phyloP scores from a whole-genome alignment of 768 basidiomycete species.

The Cystofilobasidium macerans region DNA sequence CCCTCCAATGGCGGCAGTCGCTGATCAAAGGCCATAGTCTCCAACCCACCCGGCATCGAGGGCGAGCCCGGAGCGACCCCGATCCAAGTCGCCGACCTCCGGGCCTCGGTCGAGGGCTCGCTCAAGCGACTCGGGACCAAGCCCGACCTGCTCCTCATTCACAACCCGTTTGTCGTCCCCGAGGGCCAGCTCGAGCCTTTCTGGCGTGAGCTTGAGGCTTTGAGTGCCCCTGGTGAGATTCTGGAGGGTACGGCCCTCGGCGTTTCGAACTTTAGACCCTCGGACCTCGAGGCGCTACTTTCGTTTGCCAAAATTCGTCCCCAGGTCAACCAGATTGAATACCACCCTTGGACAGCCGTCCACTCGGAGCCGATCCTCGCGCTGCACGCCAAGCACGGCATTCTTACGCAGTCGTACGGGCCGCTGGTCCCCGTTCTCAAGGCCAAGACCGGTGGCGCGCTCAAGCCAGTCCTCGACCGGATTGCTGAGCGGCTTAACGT shows the following conservation, averaged over 20 bases:
- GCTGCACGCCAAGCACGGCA: constrained; percentile 33
- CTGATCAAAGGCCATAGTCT: not conserved
- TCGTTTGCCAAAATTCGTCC: constrained; percentile 35
- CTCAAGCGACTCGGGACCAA: constrained; percentile 29
- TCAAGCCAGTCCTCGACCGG: constrained; percentile 31
- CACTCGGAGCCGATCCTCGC: constrained; percentile 31
- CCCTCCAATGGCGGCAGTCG: constrained; percentile 5
- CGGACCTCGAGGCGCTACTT: constrained; percentile 35
- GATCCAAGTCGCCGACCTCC: constrained; percentile 28
- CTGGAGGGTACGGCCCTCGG: constrained; percentile 33
- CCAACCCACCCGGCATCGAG: not conserved
- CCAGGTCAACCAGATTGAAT: constrained; percentile 39
- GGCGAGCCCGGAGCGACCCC: constrained; percentile 6
- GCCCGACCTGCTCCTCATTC: constrained; percentile 72
- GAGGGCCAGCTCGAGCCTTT: constrained; percentile 27
- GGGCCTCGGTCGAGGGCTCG: constrained; percentile 29
- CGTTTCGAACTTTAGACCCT: constrained; percentile 37
- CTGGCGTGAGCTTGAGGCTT: constrained; percentile 10
- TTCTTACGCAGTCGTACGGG: constrained; percentile 32
- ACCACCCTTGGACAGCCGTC: constrained; percentile 38
- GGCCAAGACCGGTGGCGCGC: constrained; percentile 27
- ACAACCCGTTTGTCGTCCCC: constrained; percentile 49
- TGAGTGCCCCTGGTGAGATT: constrained; percentile 31
- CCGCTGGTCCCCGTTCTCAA: constrained; percentile 33
- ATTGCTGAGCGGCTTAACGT: constrained; percentile 33